Conservation (phyloP, 768 basidiomycete species). For the Nidularia sp. region DNA sequence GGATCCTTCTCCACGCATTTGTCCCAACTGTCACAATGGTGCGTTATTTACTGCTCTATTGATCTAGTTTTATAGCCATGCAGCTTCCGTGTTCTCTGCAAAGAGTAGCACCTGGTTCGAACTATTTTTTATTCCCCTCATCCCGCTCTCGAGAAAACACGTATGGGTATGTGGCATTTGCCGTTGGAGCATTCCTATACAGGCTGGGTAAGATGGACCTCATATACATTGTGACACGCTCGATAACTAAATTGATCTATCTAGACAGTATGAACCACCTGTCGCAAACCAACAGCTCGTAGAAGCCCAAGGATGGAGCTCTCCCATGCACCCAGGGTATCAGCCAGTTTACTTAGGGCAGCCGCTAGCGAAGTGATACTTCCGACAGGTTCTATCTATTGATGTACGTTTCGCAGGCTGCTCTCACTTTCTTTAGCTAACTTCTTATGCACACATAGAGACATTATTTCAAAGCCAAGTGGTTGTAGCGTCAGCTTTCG, state of each 20-base stretch:
- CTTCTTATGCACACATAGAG: no score
- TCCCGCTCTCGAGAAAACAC: conserved; percentile 58
- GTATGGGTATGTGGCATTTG: conserved; percentile 75
- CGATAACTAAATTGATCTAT: background rate
- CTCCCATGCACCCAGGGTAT: conserved; percentile 32
- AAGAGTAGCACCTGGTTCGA: conserved; percentile 74
- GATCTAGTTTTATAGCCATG: conserved; percentile 1
- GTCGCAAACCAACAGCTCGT: conserved; percentile 11
- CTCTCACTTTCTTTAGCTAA: no score
- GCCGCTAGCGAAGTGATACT: background rate
- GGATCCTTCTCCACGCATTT: conserved; percentile 48
- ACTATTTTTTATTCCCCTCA: conserved; percentile 67
- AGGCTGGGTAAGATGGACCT: conserved; percentile 38
- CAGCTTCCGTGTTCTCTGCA: conserved; percentile 58
- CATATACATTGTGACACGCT: background rate
- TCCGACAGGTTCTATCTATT: no score
- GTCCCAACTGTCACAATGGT: conserved; percentile 76
- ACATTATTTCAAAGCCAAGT: no score
- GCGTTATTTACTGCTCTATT: conserved; percentile 10
- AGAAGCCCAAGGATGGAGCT: conserved; percentile 17
- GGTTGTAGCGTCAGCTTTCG: no score
- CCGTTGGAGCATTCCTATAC: conserved; percentile 53
- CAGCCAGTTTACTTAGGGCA: conserved; percentile 34
- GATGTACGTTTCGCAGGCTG: no score
- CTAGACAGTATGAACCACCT: conserved; percentile 29